Evolutionary conservation across 345 rosid genomes (phyloP), one percentile per base, ranked within the genome.

Genomic region (Cochlearia excelsa): DNA sequence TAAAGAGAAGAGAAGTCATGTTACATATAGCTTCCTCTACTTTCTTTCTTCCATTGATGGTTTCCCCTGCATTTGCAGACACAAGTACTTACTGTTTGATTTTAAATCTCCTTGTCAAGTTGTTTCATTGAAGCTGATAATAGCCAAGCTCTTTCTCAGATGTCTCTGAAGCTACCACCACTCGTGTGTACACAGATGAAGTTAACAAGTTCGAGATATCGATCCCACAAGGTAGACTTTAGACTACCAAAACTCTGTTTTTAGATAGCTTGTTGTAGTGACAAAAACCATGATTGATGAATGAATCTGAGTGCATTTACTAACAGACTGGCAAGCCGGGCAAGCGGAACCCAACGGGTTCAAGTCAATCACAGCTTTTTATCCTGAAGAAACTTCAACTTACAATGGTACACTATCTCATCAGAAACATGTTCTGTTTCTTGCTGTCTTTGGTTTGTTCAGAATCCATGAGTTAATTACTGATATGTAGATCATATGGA

Each of bases 281-380:
- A 26, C 4, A 1, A 16, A n/a, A 6, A 49, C 9, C 52, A 42
- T 59, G 30, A 16, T 28, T 26, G 26, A 46, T 33, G 23, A 30
- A 9, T 40, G 40, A 8, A 62, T 51, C 43, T n/a, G 10, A 47
- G n/a, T 59, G 61, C 23, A 26, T 38, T 51, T 48, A 33, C 34
- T 31, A 27, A 35, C 77, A 76, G 99, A 82, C 55, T 88, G 99
- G 99, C 74, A 65, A 70, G 77, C 83, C 4, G 95, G 94, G 5
- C 46, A 57, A 1, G 97, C 87, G 51, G 95, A 88, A 52, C 79
- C 90, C 0, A 76, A 57, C 67, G 90, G 94, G 54, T 89, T 83
- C 81, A 86, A 86, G 68, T 81, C 91, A 7, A 77, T 93, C 69
- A 93, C 88, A 4, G 94, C 97, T 60, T 93, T 93, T 69, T 88